These are phyloP conservation scores for Dianthus caryophyllus DNA, from an alignment of 148 eudicot genomes.

Conservation along the genomic window DNA sequence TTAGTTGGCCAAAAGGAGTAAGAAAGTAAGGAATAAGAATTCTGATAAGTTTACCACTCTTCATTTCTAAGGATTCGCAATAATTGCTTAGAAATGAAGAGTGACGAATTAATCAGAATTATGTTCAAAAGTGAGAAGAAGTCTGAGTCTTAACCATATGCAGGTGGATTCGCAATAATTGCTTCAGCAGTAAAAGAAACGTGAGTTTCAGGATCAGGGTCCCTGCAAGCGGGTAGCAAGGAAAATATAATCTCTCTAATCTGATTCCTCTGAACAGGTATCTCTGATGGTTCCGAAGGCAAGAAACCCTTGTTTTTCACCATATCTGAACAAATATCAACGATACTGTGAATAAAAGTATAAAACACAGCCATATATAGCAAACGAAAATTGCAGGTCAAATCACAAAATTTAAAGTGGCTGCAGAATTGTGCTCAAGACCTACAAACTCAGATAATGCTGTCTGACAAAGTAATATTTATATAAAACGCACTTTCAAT, in stretches of 20 bases:
- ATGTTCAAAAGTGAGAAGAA: too few species aligned
- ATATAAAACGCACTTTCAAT: neutral
- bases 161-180: slow-evolving; percentile 88
- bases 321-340: slow-evolving; percentile 53
- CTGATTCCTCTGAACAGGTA: slow-evolving; percentile 64
- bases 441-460: too few species aligned
- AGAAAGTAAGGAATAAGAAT: neutral
- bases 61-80: neutral
- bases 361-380: neutral
- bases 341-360: neutral
- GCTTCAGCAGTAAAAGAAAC: slow-evolving; percentile 65
- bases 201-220: slow-evolving; percentile 48
- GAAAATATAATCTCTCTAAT: slow-evolving; percentile 68
- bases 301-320: slow-evolving; percentile 89
- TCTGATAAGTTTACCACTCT: neutral
- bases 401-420: neutral
- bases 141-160: slow-evolving; percentile 58
- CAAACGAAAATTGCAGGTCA: neutral
- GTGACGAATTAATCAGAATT: too few species aligned
- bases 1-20: neutral
- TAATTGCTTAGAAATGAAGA: too few species aligned
- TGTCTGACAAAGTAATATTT: neutral
- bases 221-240: slow-evolving; percentile 63
- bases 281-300: slow-evolving; percentile 82
- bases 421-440: too few species aligned